Percentiles rank a stretch among this genome's conserved stretches.
phyloP scores from a whole-genome alignment of 768 basidiomycete species.

The Trametes cinnabarina region DNA sequence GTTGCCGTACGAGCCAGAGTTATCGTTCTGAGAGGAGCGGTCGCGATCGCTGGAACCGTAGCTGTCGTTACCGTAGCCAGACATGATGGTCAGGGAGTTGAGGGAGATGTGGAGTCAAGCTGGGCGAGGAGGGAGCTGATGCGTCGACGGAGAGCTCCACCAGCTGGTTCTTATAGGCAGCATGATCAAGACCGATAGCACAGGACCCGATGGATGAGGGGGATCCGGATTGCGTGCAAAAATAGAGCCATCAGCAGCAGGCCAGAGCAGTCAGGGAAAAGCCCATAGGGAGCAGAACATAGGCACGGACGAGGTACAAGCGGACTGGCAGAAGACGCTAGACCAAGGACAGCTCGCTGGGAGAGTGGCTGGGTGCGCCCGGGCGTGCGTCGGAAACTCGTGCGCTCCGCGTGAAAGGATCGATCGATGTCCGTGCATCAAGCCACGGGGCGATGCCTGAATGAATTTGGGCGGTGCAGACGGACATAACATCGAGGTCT shows the following conservation, averaged over 20 bases:
- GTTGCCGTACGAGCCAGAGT: constrained; percentile 16
- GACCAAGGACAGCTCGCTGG: too few relatives aligned
- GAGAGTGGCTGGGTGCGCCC: too few relatives aligned
- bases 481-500: too few relatives aligned
- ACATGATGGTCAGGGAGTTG: neutral
- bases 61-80: constrained; percentile 18
- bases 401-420: too few relatives aligned
- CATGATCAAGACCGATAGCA: neutral
- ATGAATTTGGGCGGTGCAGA: too few relatives aligned
- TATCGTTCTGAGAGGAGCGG: constrained; percentile 1
- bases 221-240: neutral
- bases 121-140: neutral
- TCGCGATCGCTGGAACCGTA: constrained; percentile 16
- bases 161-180: neutral
- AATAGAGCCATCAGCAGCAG: neutral
- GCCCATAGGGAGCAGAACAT: neutral
- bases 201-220: neutral
- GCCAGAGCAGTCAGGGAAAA: constrained; percentile 3
- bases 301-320: neutral
- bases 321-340: too few relatives aligned
- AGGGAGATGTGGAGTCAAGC: neutral
- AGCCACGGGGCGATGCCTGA: too few relatives aligned
- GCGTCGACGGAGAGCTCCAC: neutral
- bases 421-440: too few relatives aligned
- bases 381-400: too few relatives aligned